A percentile compares a stretch with the other conserved stretches of the same genome.
These are phyloP conservation scores for Macaranga tanarius DNA, from an alignment of 441 rosid genomes.

Conservation along the genomic window DNA sequence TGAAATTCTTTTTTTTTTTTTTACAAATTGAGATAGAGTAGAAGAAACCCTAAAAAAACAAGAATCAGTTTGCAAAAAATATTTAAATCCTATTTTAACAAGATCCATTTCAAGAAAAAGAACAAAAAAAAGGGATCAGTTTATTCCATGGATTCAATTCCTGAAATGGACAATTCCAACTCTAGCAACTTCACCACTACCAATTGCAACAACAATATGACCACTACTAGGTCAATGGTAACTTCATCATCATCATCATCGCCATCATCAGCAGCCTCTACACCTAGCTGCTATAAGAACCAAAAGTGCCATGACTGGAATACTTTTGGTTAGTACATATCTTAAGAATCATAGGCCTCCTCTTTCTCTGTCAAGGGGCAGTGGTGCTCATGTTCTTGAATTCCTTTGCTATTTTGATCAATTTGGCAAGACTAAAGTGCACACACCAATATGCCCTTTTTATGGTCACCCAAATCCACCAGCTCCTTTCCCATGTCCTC, in stretches of 20 bases:
- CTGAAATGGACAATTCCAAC: slow-evolving; percentile 36
- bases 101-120: background rate
- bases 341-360: slow-evolving; percentile 56
- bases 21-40: background rate
- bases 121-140: background rate
- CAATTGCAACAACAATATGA: background rate
- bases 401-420: slow-evolving; percentile 59
- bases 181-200: slow-evolving; percentile 5
- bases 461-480: slow-evolving; percentile 62
- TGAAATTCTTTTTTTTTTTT: background rate
- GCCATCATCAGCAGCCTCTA: slow-evolving; percentile 32
- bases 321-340: slow-evolving; percentile 56
- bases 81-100: background rate
- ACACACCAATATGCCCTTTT: slow-evolving; percentile 49
- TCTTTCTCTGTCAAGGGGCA: slow-evolving; percentile 48
- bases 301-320: slow-evolving; percentile 64
- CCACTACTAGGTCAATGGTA: slow-evolving; percentile 7
- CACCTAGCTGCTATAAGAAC: slow-evolving; percentile 56
- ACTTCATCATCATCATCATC: slow-evolving; percentile 26
- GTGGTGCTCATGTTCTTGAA: slow-evolving; percentile 62
- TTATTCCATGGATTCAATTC: slow-evolving; percentile 40
- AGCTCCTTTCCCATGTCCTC: slow-evolving; percentile 58
- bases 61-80: background rate
- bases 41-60: background rate
- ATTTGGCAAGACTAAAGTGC: slow-evolving; percentile 59